Evolutionary conservation across 2,329 filamentous ascomycete genomes (phyloP).

Genomic region (Cryphonectria radicalis): DNA sequence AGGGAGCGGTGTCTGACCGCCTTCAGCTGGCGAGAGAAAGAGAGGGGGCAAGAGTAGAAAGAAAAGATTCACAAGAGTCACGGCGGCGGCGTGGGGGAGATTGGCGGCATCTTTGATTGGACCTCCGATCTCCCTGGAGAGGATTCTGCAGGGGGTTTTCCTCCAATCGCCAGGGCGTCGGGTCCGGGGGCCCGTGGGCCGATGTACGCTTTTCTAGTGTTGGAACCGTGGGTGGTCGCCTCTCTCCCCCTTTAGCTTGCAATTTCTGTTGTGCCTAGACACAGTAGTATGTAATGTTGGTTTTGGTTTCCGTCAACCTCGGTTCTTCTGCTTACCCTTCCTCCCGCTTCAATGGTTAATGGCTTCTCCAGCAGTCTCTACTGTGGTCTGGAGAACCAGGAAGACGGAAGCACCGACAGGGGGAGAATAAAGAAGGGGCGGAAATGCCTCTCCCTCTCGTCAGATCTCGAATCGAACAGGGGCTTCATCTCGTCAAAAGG

Average conservation of each 20-base stretch:
- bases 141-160: slow-evolving; percentile 4
- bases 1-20: slow-evolving; percentile 25
- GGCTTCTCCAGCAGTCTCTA: background rate
- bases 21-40: background rate
- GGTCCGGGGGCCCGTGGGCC: slow-evolving; percentile 13
- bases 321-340: background rate
- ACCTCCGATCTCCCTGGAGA: background rate
- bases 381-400: background rate
- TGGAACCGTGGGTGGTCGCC: background rate
- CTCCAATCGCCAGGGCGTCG: slow-evolving; percentile 13
- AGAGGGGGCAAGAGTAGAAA: too few species aligned
- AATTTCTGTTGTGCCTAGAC: background rate
- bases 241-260: too few species aligned
- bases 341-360: too few species aligned
- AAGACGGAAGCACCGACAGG: background rate
- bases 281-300: background rate
- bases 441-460: slow-evolving; percentile 1
- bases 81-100: slow-evolving; percentile 6
- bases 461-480: slow-evolving; percentile 7
- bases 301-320: background rate
- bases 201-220: background rate
- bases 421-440: background rate
- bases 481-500: slow-evolving; percentile 4
- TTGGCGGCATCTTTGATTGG: slow-evolving; percentile 10
- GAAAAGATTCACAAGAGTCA: background rate